These are phyloP conservation scores for Keithomyces neogunnii DNA, from an alignment of 2,329 filamentous ascomycete genomes.

Conservation along the genomic window DNA sequence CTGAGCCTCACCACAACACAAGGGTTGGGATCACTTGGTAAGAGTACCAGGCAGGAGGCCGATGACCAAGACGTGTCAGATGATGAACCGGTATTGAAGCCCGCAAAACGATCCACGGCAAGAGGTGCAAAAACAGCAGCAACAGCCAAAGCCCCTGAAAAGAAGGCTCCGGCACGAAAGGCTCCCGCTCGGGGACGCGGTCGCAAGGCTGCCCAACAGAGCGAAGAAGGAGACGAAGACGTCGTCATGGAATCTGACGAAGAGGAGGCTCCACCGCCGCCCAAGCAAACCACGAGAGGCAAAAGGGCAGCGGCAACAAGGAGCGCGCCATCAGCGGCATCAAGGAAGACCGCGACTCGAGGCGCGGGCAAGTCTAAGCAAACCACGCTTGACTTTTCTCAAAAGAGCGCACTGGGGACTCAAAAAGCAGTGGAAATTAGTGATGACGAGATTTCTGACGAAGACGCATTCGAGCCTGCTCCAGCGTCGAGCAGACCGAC, in stretches of 20 bases:
- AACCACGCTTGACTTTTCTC: constrained; percentile 26
- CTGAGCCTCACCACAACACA: constrained; percentile 8
- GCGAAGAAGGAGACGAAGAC: constrained; percentile 37
- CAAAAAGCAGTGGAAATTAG: constrained; percentile 50
- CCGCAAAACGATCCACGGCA: constrained; percentile 19
- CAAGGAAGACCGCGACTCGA: constrained; percentile 16
- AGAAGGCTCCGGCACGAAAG: constrained; percentile 37
- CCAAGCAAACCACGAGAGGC: constrained; percentile 23
- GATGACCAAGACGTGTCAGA: constrained; percentile 20
- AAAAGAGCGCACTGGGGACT: constrained; percentile 29
- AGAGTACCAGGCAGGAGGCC: constrained; percentile 14
- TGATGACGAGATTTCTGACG: constrained; percentile 57
- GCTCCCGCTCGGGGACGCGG: constrained; percentile 32
- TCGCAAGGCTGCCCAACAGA: constrained; percentile 23
- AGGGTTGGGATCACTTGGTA: constrained; percentile 7
- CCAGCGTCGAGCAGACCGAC: constrained; percentile 25
- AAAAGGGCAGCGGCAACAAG: constrained; percentile 13
- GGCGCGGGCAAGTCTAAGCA: constrained; percentile 19
- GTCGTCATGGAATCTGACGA: constrained; percentile 44
- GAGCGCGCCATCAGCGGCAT: constrained; percentile 11
- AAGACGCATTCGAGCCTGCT: constrained; percentile 50
- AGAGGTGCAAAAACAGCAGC: constrained; percentile 21
- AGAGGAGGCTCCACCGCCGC: constrained; percentile 31
- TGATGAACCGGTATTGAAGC: constrained; percentile 20
- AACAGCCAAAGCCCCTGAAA: constrained; percentile 22